These are phyloP conservation scores for Rhizoctonia solani DNA, from an alignment of 1,284 basidiomycete species.

Conservation along the genomic window DNA sequence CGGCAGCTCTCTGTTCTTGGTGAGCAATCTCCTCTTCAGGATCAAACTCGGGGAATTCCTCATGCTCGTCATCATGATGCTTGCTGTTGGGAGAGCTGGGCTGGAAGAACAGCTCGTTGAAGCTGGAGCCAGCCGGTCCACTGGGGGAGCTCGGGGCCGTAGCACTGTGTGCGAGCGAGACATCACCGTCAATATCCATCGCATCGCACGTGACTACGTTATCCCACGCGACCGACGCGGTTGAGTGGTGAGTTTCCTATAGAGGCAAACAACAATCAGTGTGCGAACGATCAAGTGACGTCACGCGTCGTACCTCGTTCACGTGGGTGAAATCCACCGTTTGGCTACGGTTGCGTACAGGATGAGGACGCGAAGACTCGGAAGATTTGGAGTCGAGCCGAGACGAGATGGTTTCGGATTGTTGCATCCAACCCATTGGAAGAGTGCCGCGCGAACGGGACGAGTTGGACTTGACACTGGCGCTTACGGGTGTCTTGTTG, in stretches of 20 bases:
- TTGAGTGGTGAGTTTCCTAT: background rate
- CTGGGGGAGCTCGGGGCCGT: conserved; percentile 44
- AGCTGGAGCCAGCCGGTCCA: conserved; percentile 36
- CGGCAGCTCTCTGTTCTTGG: conserved; percentile 25
- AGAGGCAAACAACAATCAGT: background rate
- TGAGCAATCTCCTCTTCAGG: conserved; percentile 29
- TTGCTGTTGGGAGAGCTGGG: conserved; percentile 50
- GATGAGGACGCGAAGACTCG: background rate
- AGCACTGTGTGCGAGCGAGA: conserved; percentile 42
- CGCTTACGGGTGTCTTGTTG: conserved; percentile 44
- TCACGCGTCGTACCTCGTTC: conserved; percentile 31
- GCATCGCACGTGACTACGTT: conserved; percentile 51
- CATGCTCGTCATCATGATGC: conserved; percentile 49
- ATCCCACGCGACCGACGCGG: conserved; percentile 34
- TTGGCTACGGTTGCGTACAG: conserved; percentile 24
- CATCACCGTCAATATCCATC: conserved; percentile 73
- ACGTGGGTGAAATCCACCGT: conserved; percentile 20
- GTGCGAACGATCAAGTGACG: conserved; percentile 15
- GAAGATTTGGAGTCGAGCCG: background rate
- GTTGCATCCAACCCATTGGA: conserved; percentile 63
- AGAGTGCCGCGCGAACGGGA: conserved; percentile 61
- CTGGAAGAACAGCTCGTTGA: conserved; percentile 58
- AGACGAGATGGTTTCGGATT: background rate
- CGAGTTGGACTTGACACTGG: conserved; percentile 51
- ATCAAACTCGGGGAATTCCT: conserved; percentile 41